phyloP scores from a whole-genome alignment of 345 rosid genomes.

The Pelargonium nanum region DNA sequence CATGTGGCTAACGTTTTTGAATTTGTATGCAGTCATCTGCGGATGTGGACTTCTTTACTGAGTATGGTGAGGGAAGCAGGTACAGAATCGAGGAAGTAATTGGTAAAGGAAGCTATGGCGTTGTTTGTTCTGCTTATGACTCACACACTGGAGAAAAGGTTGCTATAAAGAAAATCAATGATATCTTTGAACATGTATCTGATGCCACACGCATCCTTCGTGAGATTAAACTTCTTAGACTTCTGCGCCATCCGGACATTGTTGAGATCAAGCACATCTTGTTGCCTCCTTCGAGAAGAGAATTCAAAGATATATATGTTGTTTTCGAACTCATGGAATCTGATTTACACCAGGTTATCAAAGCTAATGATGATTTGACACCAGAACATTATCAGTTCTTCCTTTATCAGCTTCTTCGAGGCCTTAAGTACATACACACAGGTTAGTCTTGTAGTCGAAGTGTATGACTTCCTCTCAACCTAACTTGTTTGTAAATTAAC shows the following conservation, averaged over 20 bases:
- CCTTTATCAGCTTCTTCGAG: slow-evolving; percentile 89
- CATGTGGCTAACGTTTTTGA: neutral
- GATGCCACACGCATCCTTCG: slow-evolving; percentile 91
- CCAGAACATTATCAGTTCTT: slow-evolving; percentile 89
- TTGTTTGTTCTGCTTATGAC: slow-evolving; percentile 80
- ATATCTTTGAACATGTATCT: slow-evolving; percentile 84
- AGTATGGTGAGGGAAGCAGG: slow-evolving; percentile 85
- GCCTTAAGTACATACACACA: slow-evolving; percentile 90
- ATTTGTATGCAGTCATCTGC: slow-evolving; percentile 46
- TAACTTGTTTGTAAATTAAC: no score
- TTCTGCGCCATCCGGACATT: slow-evolving; percentile 81
- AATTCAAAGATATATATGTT: slow-evolving; percentile 76
- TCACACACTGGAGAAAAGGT: slow-evolving; percentile 76
- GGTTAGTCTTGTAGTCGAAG: slow-evolving; percentile 25
- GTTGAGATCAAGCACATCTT: slow-evolving; percentile 90
- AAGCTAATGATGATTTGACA: slow-evolving; percentile 88
- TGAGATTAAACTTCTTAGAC: slow-evolving; percentile 80
- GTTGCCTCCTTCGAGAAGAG: slow-evolving; percentile 83
- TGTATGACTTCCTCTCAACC: no score
- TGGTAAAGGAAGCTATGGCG: slow-evolving; percentile 93
- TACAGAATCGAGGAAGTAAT: slow-evolving; percentile 84
- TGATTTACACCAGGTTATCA: slow-evolving; percentile 85
- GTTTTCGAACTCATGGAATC: slow-evolving; percentile 92
- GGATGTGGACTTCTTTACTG: slow-evolving; percentile 82
- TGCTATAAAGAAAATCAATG: slow-evolving; percentile 84